phyloP scores from a whole-genome alignment of 1,284 basidiomycete genomes.

The Leccinum proliferum region DNA sequence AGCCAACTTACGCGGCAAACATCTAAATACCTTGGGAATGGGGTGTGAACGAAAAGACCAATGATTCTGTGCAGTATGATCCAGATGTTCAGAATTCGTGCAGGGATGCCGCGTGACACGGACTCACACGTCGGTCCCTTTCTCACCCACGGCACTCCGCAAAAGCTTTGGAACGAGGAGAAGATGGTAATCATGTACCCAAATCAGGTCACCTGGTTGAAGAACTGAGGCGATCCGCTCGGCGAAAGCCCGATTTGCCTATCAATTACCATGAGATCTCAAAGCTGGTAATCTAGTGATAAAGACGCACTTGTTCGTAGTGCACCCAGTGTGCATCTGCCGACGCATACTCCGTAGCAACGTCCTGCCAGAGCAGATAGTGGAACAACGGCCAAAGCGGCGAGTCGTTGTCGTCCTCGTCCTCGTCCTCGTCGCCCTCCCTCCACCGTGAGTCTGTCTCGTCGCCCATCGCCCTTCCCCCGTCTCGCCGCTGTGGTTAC shows the following conservation, averaged over 20 bases:
- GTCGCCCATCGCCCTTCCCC: too few relatives aligned
- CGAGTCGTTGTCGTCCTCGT: too few relatives aligned
- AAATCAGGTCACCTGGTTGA: slow-evolving; percentile 85
- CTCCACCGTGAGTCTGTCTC: too few relatives aligned
- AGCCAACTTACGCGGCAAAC: slow-evolving; percentile 68
- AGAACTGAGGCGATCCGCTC: slow-evolving; percentile 73
- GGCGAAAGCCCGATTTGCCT: slow-evolving; percentile 85
- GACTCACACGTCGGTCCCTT: slow-evolving; percentile 21
- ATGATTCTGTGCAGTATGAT: slow-evolving; percentile 56
- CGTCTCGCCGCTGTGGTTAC: too few relatives aligned
- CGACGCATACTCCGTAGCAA: slow-evolving; percentile 72
- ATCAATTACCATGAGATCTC: slow-evolving; percentile 7
- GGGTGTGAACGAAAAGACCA: slow-evolving; percentile 95
- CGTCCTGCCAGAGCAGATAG: slow-evolving; percentile 97
- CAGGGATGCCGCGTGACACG: slow-evolving; percentile 5
- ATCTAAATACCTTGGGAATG: slow-evolving; percentile 96
- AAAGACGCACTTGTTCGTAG: slow-evolving; percentile 23
- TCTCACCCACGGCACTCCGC: slow-evolving; percentile 42
- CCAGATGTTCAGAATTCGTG: not conserved
- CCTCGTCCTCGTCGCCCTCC: too few relatives aligned
- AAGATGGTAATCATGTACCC: slow-evolving; percentile 93
- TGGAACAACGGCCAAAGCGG: slow-evolving; percentile 94
- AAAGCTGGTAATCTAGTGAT: not conserved
- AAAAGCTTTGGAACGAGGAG: slow-evolving; percentile 87
- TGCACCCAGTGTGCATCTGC: slow-evolving; percentile 74